Evolutionary conservation across 1,139 yeast species (phyloP).

Genomic region (Hemisphaericaspora xylofermentans): DNA sequence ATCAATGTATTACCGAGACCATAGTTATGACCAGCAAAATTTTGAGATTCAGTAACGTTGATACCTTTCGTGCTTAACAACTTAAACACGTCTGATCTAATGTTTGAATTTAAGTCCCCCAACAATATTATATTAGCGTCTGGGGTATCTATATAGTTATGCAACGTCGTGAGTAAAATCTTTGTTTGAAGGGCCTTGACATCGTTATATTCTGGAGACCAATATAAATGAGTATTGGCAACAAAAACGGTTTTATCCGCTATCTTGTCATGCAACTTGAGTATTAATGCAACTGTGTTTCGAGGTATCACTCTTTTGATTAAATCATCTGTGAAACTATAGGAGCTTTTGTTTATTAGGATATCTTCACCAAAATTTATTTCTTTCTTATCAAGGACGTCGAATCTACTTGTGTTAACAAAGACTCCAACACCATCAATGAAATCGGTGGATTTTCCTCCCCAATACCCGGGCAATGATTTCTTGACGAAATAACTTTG

Average conservation of each 20-base stretch:
- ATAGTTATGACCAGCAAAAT: conserved; percentile 29
- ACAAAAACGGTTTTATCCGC: conserved; percentile 42
- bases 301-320: conserved; percentile 39
- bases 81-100: conserved; percentile 47
- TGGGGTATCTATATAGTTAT: conserved; percentile 18
- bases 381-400: conserved; percentile 38
- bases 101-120: conserved; percentile 58
- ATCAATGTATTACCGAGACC: conserved; percentile 30
- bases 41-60: conserved; percentile 24
- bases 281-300: conserved; percentile 55
- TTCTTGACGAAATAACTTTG: conserved; percentile 49
- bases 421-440: conserved; percentile 62
- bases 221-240: conserved; percentile 60
- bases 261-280: conserved; percentile 42
- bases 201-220: conserved; percentile 52
- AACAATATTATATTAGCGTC: conserved; percentile 28
- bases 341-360: conserved; percentile 23
- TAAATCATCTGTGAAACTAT: conserved; percentile 38
- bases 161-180: conserved; percentile 36
- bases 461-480: conserved; percentile 53
- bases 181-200: conserved; percentile 57
- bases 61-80: conserved; percentile 39
- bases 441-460: conserved; percentile 32
- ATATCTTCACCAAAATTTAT: conserved; percentile 45
- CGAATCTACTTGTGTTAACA: conserved; percentile 45